A percentile compares a stretch with the other conserved stretches of the same genome.
Evolutionary conservation across 1,284 basidiomycete genomes (phyloP).

Genomic region (Meripilus lineatus): DNA sequence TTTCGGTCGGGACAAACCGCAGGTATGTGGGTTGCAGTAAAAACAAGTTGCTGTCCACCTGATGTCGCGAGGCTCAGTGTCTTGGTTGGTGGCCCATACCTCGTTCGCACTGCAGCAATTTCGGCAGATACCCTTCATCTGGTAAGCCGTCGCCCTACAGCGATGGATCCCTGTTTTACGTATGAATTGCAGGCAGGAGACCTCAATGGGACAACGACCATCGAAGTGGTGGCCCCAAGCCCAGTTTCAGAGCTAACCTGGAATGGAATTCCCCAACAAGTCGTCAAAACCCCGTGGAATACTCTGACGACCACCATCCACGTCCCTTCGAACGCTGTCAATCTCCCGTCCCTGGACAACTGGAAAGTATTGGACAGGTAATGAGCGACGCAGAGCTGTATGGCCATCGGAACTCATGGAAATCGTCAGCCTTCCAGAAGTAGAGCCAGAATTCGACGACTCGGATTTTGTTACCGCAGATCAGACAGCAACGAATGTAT

Average conservation of each 20-base stretch:
- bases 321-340: constrained; percentile 14
- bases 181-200: constrained; percentile 35
- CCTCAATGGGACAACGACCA: constrained; percentile 39
- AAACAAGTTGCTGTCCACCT: not conserved
- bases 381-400: not conserved
- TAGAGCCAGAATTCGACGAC: constrained; percentile 40
- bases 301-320: constrained; percentile 26
- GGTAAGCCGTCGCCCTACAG: constrained; percentile 16
- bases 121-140: constrained; percentile 30
- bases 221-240: constrained; percentile 40
- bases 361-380: constrained; percentile 48
- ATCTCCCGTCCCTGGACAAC: constrained; percentile 30
- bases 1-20: constrained; percentile 44
- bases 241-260: constrained; percentile 35
- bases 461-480: constrained; percentile 37
- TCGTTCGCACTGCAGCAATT: constrained; percentile 41
- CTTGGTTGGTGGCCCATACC: constrained; percentile 46
- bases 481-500: constrained; percentile 39
- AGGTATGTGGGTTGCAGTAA: constrained; percentile 23
- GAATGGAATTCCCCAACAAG: constrained; percentile 33
- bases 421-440: constrained; percentile 37
- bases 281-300: constrained; percentile 26
- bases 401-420: constrained; percentile 1
- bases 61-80: constrained; percentile 26
- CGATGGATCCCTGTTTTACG: not conserved